These are phyloP conservation scores for Spirogloea muscicola DNA, from an alignment of 139 green algal species.

Conservation along the genomic window DNA sequence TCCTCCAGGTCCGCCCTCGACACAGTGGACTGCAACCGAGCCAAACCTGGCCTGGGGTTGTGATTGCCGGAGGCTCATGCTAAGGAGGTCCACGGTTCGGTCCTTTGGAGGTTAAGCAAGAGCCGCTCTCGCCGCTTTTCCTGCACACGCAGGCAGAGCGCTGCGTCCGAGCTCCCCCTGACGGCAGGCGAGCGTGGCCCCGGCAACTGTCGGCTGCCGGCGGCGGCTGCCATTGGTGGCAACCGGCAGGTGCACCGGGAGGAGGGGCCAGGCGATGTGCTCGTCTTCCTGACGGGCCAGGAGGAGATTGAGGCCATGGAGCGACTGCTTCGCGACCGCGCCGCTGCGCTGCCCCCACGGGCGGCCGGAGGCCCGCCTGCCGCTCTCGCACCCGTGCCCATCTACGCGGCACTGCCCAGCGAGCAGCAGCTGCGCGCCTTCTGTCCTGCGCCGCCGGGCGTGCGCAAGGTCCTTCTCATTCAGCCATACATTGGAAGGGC, in stretches of 20 bases:
- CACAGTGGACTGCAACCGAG: too few species aligned
- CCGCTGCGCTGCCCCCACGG: slow-evolving; percentile 5
- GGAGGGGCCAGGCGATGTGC: slow-evolving; percentile 79
- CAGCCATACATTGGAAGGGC: too few species aligned
- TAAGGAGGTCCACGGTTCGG: too few species aligned
- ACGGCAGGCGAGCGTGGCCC: too few species aligned
- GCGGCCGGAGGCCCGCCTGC: slow-evolving; percentile 38
- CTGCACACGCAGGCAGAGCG: too few species aligned
- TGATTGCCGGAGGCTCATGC: too few species aligned
- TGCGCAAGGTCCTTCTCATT: slow-evolving; percentile 87
- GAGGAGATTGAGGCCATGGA: slow-evolving; percentile 74
- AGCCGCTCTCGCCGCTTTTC: too few species aligned
- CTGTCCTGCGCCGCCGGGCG: slow-evolving; percentile 63
- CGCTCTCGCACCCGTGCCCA: slow-evolving; percentile 78
- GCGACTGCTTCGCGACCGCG: slow-evolving; percentile 78
- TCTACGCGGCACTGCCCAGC: slow-evolving; percentile 86
- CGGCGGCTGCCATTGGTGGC: too few species aligned
- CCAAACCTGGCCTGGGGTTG: too few species aligned
- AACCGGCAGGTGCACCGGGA: slow-evolving; percentile 78
- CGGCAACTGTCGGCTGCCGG: too few species aligned
- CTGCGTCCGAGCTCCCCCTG: too few species aligned
- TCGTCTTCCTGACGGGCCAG: slow-evolving; percentile 96
- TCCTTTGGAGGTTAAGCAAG: too few species aligned
- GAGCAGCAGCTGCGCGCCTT: slow-evolving; percentile 77
- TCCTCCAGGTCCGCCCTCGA: slow-evolving; percentile 68